Evolutionary conservation across 2,329 filamentous ascomycete species (phyloP).

Genomic region (Xylaria sp.): DNA sequence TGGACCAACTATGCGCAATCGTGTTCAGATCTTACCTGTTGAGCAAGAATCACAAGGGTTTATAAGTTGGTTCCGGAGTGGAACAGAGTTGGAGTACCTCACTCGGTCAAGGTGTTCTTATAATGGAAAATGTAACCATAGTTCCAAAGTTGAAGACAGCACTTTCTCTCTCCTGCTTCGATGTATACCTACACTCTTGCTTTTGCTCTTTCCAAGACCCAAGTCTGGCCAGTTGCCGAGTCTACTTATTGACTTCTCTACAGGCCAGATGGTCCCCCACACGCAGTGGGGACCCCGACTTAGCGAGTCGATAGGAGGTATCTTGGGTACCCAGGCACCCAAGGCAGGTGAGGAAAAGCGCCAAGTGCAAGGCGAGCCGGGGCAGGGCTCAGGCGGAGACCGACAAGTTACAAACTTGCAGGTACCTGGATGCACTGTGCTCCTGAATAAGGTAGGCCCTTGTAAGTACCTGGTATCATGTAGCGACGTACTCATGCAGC

Average conservation of each 20-base stretch:
- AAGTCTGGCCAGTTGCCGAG: constrained; percentile 40
- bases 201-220: constrained; percentile 38
- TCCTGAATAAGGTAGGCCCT: constrained; percentile 3
- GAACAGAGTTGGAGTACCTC: background rate
- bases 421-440: constrained; percentile 45
- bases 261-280: constrained; percentile 42
- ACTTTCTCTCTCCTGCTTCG: background rate
- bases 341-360: constrained; percentile 19
- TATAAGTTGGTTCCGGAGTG: background rate
- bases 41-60: constrained; percentile 1
- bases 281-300: constrained; percentile 42
- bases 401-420: constrained; percentile 42
- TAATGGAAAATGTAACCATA: background rate
- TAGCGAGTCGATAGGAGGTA: constrained; percentile 28
- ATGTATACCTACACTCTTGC: constrained; percentile 17
- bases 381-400: constrained; percentile 44
- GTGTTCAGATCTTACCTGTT: background rate
- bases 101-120: background rate
- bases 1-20: background rate
- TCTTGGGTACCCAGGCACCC: background rate
- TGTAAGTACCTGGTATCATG: constrained; percentile 25
- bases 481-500: constrained; percentile 32
- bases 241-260: constrained; percentile 27
- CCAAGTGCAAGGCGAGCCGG: constrained; percentile 34
- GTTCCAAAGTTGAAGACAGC: background rate